These are phyloP conservation scores for Suillus variegatus DNA, from an alignment of 768 basidiomycete species.

Conservation along the genomic window DNA sequence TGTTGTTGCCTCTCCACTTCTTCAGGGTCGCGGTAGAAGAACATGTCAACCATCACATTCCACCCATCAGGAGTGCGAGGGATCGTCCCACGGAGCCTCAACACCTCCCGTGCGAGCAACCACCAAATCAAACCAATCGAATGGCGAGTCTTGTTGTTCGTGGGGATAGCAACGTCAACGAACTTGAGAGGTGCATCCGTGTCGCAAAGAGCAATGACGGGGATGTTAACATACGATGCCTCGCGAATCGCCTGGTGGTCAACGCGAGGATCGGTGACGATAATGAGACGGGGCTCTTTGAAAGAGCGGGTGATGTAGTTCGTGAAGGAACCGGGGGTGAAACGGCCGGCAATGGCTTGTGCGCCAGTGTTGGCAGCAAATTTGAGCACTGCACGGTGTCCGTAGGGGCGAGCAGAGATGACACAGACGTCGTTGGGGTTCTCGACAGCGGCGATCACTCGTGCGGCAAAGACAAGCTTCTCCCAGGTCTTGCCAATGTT, in stretches of 20 bases:
- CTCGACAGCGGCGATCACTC: slow-evolving; percentile 95
- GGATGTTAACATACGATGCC: slow-evolving; percentile 99
- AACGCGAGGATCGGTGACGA: slow-evolving; percentile 98
- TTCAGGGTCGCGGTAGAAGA: slow-evolving; percentile 99
- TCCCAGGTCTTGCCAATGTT: slow-evolving; percentile 99
- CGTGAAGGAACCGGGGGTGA: slow-evolving; percentile 98
- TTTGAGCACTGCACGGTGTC: slow-evolving; percentile 99
- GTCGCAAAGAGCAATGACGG: slow-evolving; percentile 98
- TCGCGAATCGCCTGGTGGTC: slow-evolving; percentile 99
- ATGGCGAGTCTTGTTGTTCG: slow-evolving; percentile 99
- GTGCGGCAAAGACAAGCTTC: slow-evolving; percentile 97
- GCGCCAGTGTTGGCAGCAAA: slow-evolving; percentile 98
- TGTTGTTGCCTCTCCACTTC: slow-evolving; percentile 98
- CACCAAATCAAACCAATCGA: slow-evolving; percentile 98
- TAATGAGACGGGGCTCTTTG: slow-evolving; percentile 98
- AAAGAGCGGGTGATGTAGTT: slow-evolving; percentile 99
- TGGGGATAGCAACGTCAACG: slow-evolving; percentile 98
- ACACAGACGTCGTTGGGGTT: slow-evolving; percentile 98
- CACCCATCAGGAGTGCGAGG: slow-evolving; percentile 90
- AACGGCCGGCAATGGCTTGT: slow-evolving; percentile 97
- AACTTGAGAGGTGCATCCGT: slow-evolving; percentile 97
- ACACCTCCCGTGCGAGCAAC: slow-evolving; percentile 95
- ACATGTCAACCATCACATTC: slow-evolving; percentile 99
- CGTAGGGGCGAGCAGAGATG: slow-evolving; percentile 97
- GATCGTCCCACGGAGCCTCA: slow-evolving; percentile 92